phyloP scores from a whole-genome alignment of 257 asterid species.

The Datura wrightii region DNA sequence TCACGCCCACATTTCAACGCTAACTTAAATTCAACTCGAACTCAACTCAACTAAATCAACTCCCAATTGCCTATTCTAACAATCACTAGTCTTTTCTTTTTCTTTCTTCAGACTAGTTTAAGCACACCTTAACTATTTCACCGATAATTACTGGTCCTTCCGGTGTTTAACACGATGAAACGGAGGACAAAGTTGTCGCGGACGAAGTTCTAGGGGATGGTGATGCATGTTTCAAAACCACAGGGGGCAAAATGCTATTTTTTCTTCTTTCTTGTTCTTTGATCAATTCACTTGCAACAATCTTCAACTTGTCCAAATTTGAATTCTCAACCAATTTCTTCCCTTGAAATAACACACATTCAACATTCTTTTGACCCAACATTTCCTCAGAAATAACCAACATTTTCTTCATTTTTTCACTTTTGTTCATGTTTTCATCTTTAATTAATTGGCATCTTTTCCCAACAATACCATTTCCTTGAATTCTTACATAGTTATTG shows the following conservation, averaged over 20 bases:
- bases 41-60: neutral
- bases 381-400: constrained; percentile 51
- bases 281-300: constrained; percentile 56
- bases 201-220: constrained; percentile 70
- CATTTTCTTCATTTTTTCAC: constrained; percentile 23
- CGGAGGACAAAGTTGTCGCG: constrained; percentile 61
- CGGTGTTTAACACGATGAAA: constrained; percentile 44
- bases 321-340: constrained; percentile 60
- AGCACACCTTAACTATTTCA: neutral
- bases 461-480: constrained; percentile 55
- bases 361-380: constrained; percentile 67
- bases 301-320: constrained; percentile 63
- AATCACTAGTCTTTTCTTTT: neutral
- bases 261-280: constrained; percentile 73
- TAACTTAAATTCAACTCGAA: neutral
- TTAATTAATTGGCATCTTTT: neutral
- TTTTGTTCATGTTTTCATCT: neutral
- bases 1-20: neutral
- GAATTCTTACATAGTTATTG: constrained; percentile 69
- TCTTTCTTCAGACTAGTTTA: neutral
- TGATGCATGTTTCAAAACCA: constrained; percentile 53
- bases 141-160: neutral
- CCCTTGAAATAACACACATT: constrained; percentile 69
- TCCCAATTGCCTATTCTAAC: neutral
- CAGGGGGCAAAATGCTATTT: constrained; percentile 56